Evolutionary conservation across 2,329 filamentous ascomycete genomes (phyloP), one percentile per base, ranked within the genome.

Genomic region (Cladosporium sp.): DNA sequence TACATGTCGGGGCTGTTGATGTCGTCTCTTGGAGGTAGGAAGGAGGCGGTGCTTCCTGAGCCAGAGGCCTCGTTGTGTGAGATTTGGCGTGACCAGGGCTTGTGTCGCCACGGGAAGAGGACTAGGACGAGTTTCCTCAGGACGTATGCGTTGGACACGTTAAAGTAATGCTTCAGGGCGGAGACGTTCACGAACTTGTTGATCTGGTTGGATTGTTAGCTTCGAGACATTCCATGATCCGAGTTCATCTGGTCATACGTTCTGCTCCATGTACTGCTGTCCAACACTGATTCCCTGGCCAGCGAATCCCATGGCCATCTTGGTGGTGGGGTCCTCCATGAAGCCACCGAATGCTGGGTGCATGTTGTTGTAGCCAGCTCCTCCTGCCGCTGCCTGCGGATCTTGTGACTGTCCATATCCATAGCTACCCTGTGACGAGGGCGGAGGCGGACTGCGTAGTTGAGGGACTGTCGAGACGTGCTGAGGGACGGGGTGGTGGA

Each of bases 1-100:
- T 99, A 99, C 93, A 99, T 98, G 80, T 99, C 95, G 18, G 96
- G 95, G 70, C 92, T 96, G 80, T 99, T 99, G 79, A 98, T 84
- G 76, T 99, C 95, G 78, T 99, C 94, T 69, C 95, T 86, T 2
- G 95, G 95, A 5, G 95, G 92, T 8, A 97, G 85, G 79, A 95
- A 99, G 83, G 89, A 89, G 54, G 87, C 87, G 2, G 67, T 63
- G 51, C 68, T 68, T 69, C 90, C 88, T 72, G 89, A 75, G 79
- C 81, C 65, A 78, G 80, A 70, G 77, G 74, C 81, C 76, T 77
- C 82, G 87, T 59, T 89, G 86, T 75, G 84, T 71, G 65, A 89
- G 84, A 96, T 92, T 78, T 96, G 93, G 70, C 96, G 90, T 67
- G 92, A 96, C 95, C 95, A 99, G 6, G 94, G 94, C 81, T 93